phyloP scores from a whole-genome alignment of 306 rosid genomes.

The Quercus berberidifolia region DNA sequence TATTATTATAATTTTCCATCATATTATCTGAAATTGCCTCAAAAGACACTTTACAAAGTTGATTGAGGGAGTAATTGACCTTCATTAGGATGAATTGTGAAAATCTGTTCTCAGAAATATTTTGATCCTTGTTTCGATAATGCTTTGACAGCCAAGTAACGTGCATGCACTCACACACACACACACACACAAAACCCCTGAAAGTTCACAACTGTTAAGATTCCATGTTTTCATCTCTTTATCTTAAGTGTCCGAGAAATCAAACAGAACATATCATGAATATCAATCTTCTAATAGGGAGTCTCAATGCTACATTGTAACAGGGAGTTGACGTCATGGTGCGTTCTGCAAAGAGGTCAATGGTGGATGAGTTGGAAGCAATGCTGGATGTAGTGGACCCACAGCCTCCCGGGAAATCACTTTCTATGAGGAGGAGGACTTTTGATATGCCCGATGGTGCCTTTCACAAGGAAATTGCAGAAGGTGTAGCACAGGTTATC shows the following conservation, averaged over 20 bases:
- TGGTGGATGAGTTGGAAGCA: constrained; percentile 89
- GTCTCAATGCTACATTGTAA: neutral
- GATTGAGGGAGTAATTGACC: neutral
- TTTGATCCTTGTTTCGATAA: neutral
- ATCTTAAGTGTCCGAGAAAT: neutral
- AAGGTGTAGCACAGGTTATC: constrained; percentile 79
- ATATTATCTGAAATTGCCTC: neutral
- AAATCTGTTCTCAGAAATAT: neutral
- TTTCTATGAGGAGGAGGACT: constrained; percentile 71
- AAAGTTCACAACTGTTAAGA: neutral
- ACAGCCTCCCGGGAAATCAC: constrained; percentile 65
- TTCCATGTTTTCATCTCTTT: neutral
- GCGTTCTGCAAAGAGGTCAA: constrained; percentile 73
- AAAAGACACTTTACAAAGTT: neutral
- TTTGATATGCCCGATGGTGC: constrained; percentile 81
- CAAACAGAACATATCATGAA: neutral
- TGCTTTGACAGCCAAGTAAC: neutral
- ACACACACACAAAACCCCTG: neutral
- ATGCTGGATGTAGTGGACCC: constrained; percentile 90
- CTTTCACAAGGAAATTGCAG: constrained; percentile 79
- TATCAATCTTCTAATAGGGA: neutral
- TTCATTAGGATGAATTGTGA: neutral
- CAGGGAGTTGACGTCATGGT: constrained; percentile 78
- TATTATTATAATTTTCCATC: neutral
- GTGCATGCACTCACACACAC: too few relatives aligned